These are phyloP conservation scores for Aspergillus versicolor DNA, from an alignment of 2,329 filamentous ascomycete species.

Conservation along the genomic window DNA sequence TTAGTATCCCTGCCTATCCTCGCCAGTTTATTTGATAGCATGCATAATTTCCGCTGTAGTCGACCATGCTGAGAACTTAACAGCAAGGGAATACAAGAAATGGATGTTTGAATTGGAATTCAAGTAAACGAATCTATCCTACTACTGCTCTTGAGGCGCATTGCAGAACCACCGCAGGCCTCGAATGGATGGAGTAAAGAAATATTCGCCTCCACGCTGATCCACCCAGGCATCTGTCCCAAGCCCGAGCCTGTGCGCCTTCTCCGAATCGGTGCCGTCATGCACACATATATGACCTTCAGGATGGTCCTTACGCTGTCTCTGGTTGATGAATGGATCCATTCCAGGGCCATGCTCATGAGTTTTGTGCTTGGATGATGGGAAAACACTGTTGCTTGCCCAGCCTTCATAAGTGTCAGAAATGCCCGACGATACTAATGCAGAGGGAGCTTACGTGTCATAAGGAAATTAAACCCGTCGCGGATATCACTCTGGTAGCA, in stretches of 20 bases:
- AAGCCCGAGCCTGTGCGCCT: slow-evolving; percentile 21
- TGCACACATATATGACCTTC: slow-evolving; percentile 17
- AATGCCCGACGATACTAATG: neutral
- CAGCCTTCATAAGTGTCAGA: slow-evolving; percentile 15
- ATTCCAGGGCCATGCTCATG: slow-evolving; percentile 16
- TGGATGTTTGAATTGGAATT: too few species aligned
- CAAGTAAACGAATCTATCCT: too few species aligned
- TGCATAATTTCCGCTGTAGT: too few species aligned
- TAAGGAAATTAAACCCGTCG: slow-evolving; percentile 29
- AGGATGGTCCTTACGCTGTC: slow-evolving; percentile 12
- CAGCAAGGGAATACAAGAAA: too few species aligned
- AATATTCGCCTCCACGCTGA: slow-evolving; percentile 47
- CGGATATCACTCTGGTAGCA: slow-evolving; percentile 47
- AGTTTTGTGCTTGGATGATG: slow-evolving; percentile 13
- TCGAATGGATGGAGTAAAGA: slow-evolving; percentile 46
- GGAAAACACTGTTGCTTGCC: slow-evolving; percentile 22
- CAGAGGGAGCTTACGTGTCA: slow-evolving; percentile 20
- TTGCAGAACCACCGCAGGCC: too few species aligned
- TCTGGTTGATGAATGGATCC: slow-evolving; percentile 23
- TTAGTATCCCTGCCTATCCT: too few species aligned
- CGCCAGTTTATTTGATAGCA: too few species aligned
- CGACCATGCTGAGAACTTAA: too few species aligned
- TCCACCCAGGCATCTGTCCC: slow-evolving; percentile 38
- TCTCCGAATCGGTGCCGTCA: slow-evolving; percentile 14
- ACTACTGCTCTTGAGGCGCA: too few species aligned